A percentile compares a stretch with the other conserved stretches of the same genome.
These are phyloP conservation scores for Gleditsia sinensis DNA, from an alignment of 306 rosid species.

Conservation along the genomic window DNA sequence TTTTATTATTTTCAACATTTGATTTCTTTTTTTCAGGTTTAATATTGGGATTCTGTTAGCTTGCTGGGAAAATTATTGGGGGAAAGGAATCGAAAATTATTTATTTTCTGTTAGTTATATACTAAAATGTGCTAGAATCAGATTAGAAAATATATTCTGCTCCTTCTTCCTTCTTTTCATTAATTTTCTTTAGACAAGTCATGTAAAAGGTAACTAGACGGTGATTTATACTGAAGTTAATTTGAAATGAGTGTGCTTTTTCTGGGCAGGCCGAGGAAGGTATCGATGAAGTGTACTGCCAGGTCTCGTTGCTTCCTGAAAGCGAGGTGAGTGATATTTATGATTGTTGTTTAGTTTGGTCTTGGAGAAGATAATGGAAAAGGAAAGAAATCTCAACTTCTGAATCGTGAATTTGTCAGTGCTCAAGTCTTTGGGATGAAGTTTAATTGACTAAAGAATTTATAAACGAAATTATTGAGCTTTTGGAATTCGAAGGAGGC, in stretches of 20 bases:
- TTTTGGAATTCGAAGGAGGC: background rate
- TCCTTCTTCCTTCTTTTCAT: background rate
- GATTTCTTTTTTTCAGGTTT: slow-evolving; percentile 18
- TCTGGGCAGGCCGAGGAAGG: slow-evolving; percentile 90
- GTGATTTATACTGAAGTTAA: slow-evolving; percentile 25
- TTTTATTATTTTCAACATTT: background rate
- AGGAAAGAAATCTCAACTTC: slow-evolving; percentile 2
- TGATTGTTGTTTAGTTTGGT: slow-evolving; percentile 23
- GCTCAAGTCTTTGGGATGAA: background rate
- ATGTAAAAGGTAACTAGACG: background rate
- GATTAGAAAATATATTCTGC: background rate
- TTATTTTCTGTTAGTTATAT: background rate
- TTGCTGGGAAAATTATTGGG: slow-evolving; percentile 20
- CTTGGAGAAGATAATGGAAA: slow-evolving; percentile 26
- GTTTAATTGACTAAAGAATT: slow-evolving; percentile 2
- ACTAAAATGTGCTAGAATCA: slow-evolving; percentile 13
- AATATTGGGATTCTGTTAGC: slow-evolving; percentile 27
- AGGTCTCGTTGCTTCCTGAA: slow-evolving; percentile 83
- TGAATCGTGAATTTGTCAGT: background rate
- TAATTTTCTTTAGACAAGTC: background rate
- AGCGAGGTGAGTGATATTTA: slow-evolving; percentile 66
- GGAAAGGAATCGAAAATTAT: background rate
- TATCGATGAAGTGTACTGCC: slow-evolving; percentile 89
- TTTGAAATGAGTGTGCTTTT: slow-evolving; percentile 25
- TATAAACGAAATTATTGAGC: slow-evolving; percentile 17